Base-by-base conservation (phyloP, 257 asterid species). In the Vinca minor region DNA sequence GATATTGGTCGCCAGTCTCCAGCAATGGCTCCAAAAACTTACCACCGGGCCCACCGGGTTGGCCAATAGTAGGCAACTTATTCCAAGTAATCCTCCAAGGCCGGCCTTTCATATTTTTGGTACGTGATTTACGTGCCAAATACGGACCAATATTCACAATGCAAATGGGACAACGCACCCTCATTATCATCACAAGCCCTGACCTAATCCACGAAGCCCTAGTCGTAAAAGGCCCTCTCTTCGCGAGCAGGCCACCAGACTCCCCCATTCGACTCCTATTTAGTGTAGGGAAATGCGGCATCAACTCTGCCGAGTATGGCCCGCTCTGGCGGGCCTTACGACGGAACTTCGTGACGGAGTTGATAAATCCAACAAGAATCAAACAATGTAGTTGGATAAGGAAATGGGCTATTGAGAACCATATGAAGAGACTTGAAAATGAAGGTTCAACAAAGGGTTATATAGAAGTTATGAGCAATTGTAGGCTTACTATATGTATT, bases 21-120 rank as follows among this genome's bases (percentile, higher is more conserved):
- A 74, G 81, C 31, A 74, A 78, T 0, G 85, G 78, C 1, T 25
- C 68, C 0, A 83, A 65, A 59, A 87, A 85, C 71, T 91, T 89
- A 64, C 98, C 98, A 5, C 95, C 98, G 0, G 96, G 98, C 47
- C 98, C 96, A 13, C 91, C 84, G 0, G 96, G 96, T n/a, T 92
- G 98, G 98, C 98, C 98, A 18, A 20, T 92, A 1, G 95, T 92
- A 1, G 98, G 98, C 3, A 92, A 92, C 65, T 64, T 92, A 0
- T 83, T 89, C 77, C 96, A 92, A 54, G 85, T 89, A 15, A 74
- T 92, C 73, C 89, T 92, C 84, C 88, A 89, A 35, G 82, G 95
- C 31, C 87, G 90, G 13, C 89, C 74, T 1, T 92, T 92, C 81
- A 87, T 92, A 8, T 92, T 56, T 64, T 69, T 85, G 0, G 85